Conservation (phyloP, 2,329 filamentous ascomycete genomes). For the Xylaria sp. region DNA sequence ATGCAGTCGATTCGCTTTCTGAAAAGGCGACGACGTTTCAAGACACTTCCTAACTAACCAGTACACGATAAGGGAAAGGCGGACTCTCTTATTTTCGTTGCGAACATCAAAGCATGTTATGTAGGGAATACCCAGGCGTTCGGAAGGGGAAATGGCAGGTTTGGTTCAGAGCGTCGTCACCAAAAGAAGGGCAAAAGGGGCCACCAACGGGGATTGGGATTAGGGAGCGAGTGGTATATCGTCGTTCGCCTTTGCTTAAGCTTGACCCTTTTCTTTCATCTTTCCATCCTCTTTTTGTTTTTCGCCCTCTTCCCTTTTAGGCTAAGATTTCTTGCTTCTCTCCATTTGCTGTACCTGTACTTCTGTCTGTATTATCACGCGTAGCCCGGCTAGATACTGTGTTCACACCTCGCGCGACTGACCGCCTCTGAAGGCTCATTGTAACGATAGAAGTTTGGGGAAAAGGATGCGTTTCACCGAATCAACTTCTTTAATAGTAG, state of each 20-base stretch:
- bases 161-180: slow-evolving; percentile 13
- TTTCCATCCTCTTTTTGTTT: background rate
- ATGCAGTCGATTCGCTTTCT: background rate
- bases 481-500: background rate
- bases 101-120: slow-evolving; percentile 23
- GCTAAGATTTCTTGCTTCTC: background rate
- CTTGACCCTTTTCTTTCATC: background rate
- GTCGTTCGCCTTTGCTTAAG: slow-evolving; percentile 10
- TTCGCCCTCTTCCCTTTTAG: background rate
- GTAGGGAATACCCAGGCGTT: slow-evolving; percentile 45
- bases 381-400: slow-evolving; percentile 18
- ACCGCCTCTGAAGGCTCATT: slow-evolving; percentile 4
- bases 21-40: background rate
- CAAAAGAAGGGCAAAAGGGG: slow-evolving; percentile 26
- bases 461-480: background rate
- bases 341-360: slow-evolving; percentile 18
- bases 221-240: slow-evolving; percentile 5
- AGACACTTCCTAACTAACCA: background rate
- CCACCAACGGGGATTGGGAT: background rate
- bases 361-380: slow-evolving; percentile 31
- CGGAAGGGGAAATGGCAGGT: slow-evolving; percentile 23
- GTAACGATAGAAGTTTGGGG: slow-evolving; percentile 7
- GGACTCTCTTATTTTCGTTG: slow-evolving; percentile 5
- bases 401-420: slow-evolving; percentile 3
- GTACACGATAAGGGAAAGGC: background rate